phyloP scores from a whole-genome alignment of 257 asterid genomes.

The Solanum medicagineum region DNA sequence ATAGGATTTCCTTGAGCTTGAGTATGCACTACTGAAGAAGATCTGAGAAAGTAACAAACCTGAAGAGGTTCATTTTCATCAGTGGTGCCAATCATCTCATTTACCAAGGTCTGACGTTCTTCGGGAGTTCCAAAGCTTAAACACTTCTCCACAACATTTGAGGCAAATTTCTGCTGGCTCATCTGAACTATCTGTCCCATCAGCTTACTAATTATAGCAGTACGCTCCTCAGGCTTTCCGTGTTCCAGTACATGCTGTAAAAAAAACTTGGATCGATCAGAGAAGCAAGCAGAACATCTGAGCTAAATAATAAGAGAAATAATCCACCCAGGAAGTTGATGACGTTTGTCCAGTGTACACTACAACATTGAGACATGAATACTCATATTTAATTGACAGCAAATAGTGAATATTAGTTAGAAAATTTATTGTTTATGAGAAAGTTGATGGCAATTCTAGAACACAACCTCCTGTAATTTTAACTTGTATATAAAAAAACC shows the following conservation, averaged over 20 bases:
- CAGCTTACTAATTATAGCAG: constrained; percentile 45
- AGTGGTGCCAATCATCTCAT: constrained; percentile 70
- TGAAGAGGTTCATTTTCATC: constrained; percentile 82
- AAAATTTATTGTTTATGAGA: not conserved
- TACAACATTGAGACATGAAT: not conserved
- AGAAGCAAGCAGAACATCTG: not conserved
- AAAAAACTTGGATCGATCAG: not conserved
- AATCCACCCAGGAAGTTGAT: not conserved
- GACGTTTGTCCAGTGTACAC: not conserved
- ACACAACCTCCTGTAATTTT: not conserved
- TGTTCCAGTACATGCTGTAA: constrained; percentile 71
- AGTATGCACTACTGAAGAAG: not conserved
- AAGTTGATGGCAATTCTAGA: not conserved
- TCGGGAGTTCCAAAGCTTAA: constrained; percentile 54
- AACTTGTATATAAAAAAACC: not conserved
- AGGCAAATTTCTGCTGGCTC: constrained; percentile 87
- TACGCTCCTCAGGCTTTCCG: constrained; percentile 65
- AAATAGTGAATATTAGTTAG: not conserved
- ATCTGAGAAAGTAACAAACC: constrained; percentile 28
- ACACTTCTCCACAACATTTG: constrained; percentile 87
- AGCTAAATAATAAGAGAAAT: not conserved
- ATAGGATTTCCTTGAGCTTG: not conserved
- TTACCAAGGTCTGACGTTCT: constrained; percentile 56
- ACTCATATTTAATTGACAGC: not conserved
- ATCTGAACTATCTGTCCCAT: constrained; percentile 65